phyloP scores from a whole-genome alignment of 768 basidiomycete species.

The Holtermannia corniformis region DNA sequence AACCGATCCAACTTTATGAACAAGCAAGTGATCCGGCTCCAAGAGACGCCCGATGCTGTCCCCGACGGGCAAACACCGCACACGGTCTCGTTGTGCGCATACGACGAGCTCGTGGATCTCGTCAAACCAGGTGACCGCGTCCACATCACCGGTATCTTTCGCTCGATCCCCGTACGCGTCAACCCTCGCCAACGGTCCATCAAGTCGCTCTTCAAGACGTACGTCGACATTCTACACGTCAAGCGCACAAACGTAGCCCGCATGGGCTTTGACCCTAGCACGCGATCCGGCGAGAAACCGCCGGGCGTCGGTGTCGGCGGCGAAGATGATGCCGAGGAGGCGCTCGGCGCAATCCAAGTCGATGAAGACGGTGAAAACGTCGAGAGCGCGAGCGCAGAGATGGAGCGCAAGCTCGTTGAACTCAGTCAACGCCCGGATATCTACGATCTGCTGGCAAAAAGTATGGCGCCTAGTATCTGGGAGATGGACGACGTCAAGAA shows the following conservation, averaged over 20 bases:
- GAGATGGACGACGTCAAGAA: slow-evolving; percentile 99
- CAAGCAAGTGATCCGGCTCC: slow-evolving; percentile 85
- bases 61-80: slow-evolving; percentile 98
- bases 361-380: slow-evolving; percentile 37
- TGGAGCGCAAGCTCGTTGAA: slow-evolving; percentile 66
- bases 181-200: slow-evolving; percentile 84
- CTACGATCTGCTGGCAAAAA: slow-evolving; percentile 73
- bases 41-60: slow-evolving; percentile 96
- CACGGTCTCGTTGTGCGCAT: slow-evolving; percentile 92
- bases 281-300: slow-evolving; percentile 53
- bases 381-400: slow-evolving; percentile 49
- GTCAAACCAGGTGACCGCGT: slow-evolving; percentile 91
- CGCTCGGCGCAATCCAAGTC: slow-evolving; percentile 33
- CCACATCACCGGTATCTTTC: slow-evolving; percentile 82
- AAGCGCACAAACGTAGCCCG: slow-evolving; percentile 56
- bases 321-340: slow-evolving; percentile 54
- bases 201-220: slow-evolving; percentile 96
- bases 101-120: slow-evolving; percentile 96
- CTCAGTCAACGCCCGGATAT: slow-evolving; percentile 68
- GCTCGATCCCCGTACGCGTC: slow-evolving; percentile 88
- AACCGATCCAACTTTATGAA: slow-evolving; percentile 96
- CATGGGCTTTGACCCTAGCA: slow-evolving; percentile 70
- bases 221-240: slow-evolving; percentile 88
- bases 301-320: slow-evolving; percentile 59
- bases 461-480: slow-evolving; percentile 90